phyloP scores from a whole-genome alignment of 2,329 filamentous ascomycete species.

The Cladosporium austrohemisphaericum region DNA sequence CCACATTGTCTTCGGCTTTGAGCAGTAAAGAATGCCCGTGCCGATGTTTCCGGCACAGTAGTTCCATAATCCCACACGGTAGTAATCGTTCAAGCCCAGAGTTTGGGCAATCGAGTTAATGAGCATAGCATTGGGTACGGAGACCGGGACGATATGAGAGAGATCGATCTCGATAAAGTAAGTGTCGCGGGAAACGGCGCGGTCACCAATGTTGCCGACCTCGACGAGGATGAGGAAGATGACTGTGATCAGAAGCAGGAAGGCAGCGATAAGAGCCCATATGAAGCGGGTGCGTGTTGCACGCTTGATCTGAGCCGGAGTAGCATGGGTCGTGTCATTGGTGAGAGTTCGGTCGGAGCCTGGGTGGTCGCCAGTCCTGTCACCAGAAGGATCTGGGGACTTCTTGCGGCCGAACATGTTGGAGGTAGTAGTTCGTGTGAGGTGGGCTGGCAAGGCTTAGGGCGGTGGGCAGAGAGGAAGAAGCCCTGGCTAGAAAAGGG shows the following conservation, averaged over 20 bases:
- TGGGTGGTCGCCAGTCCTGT: constrained; percentile 18
- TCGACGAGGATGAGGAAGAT: constrained; percentile 78
- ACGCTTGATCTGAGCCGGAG: constrained; percentile 41
- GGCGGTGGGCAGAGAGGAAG: neutral
- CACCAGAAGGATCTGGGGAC: constrained; percentile 11
- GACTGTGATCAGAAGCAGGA: constrained; percentile 69
- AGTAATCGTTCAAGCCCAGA: constrained; percentile 88
- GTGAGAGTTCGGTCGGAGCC: constrained; percentile 28
- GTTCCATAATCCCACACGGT: constrained; percentile 86
- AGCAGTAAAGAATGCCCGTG: constrained; percentile 73
- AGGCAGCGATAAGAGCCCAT: constrained; percentile 62
- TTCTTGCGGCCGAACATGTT: constrained; percentile 34
- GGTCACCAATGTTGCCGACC: constrained; percentile 67
- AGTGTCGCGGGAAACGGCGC: constrained; percentile 59
- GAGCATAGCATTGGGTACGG: constrained; percentile 66
- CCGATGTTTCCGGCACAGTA: constrained; percentile 83
- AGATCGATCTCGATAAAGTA: constrained; percentile 86
- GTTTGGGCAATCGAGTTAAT: constrained; percentile 85
- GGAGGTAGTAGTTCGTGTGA: neutral
- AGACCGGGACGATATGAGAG: constrained; percentile 71
- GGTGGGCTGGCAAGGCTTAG: neutral
- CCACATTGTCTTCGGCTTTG: constrained; percentile 64
- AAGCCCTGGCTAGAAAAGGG: neutral
- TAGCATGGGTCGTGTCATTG: constrained; percentile 28
- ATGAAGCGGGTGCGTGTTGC: constrained; percentile 53